Evolutionary conservation across 306 rosid genomes (phyloP).

Genomic region (Cucurbita maxima): DNA sequence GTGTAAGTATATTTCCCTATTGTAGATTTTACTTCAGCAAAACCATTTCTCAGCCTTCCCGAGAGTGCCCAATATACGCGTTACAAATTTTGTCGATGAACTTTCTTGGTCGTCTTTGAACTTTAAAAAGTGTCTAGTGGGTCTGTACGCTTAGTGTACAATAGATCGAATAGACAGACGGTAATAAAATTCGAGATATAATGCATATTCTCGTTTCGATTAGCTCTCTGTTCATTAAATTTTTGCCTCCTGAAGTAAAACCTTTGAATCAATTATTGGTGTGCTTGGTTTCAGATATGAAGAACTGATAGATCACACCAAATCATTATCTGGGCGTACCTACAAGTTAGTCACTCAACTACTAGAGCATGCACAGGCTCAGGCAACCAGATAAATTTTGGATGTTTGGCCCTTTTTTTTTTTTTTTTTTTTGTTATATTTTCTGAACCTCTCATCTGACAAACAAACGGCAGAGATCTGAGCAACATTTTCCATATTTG

Average conservation of each 20-base stretch:
- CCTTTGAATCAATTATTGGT: neutral
- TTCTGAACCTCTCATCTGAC: neutral
- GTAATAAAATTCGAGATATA: neutral
- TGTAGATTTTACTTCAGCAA: neutral
- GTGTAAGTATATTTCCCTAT: conserved; percentile 37
- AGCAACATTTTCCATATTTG: neutral
- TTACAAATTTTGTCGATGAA: neutral
- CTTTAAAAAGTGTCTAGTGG: neutral
- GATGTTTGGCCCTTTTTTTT: neutral
- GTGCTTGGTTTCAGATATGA: conserved; percentile 47
- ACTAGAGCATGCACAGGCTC: conserved; percentile 54
- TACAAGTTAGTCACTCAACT: conserved; percentile 61
- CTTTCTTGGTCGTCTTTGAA: neutral
- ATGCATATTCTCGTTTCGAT: neutral
- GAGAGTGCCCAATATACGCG: neutral
- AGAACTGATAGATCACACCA: conserved; percentile 80
- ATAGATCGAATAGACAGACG: neutral
- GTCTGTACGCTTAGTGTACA: neutral
- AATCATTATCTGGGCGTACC: conserved; percentile 64
- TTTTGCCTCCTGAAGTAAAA: neutral
- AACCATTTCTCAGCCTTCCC: neutral
- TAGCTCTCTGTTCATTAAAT: neutral
- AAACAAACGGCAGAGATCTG: neutral
- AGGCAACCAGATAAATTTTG: conserved; percentile 33
- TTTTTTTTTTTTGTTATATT: neutral